Evolutionary conservation across 176 grass and related monocot genomes (phyloP), one percentile per base, ranked within the genome.

Genomic region (Carex cristatella): DNA sequence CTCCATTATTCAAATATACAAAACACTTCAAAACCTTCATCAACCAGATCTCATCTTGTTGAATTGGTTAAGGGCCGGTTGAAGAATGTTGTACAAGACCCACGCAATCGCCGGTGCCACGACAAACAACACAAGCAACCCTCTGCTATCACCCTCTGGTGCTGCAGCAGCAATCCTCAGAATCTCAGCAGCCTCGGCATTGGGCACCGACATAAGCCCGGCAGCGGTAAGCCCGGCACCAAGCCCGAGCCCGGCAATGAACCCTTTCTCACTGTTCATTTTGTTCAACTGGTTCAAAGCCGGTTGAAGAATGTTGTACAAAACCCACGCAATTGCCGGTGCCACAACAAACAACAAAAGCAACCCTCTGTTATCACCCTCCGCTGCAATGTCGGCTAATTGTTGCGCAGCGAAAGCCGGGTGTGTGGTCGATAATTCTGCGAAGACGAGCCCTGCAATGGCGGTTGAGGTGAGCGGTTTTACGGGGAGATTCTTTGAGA

Each of bases 281-380:
- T 84, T 73, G 75, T 90, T 92, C 0, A 95, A 59, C 85, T 95
- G 93, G 88, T 95, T 95, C 14, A 95, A 81, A 86, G 93, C 91
- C 44, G 93, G 93, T 89, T 93, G 89, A 35, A 93, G 86, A 82
- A 95, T 95, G 93, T 95, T 95, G 91, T 89, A 95, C 11, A 95
- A 82, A 31, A 95, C 93, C 93, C 91, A 95, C 0, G 38, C 38
- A 40, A 40, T 40, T 40, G 38, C 38, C 38, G 38, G 38, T 0
- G 38, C 38, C 38, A 40, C 38, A 4, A 40, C 38, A 40, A 40
- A 1, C 38, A 40, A 40, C 38, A 40, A 40, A 40, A 40, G 38
- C 38, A 40, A 40, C 38, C 38, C 38, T 40, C 38, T 40, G 38
- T 91, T 92, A 54, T 92, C 89, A 2, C 79, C 84, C 5, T 85